These are phyloP conservation scores for Pseudevernia furfuracea DNA, from an alignment of 495 filamentous ascomycete species.

Conservation along the genomic window DNA sequence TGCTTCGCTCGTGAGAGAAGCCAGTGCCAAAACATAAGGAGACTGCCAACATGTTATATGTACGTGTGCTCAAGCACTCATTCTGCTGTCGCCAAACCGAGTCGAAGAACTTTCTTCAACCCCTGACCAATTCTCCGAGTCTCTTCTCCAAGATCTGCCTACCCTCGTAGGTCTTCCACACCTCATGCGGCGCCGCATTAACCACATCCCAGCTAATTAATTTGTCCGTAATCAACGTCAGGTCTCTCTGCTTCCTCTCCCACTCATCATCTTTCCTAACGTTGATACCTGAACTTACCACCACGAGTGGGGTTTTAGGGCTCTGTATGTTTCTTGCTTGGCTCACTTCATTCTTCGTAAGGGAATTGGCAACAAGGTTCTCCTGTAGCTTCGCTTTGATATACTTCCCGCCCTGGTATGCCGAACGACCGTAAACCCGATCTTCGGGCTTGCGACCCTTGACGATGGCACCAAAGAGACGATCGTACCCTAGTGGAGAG, in stretches of 20 bases:
- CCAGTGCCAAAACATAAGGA: constrained; percentile 1
- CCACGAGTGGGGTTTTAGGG: constrained; percentile 59
- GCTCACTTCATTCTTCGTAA: constrained; percentile 73
- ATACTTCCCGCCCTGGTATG: constrained; percentile 70
- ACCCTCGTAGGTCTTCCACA: constrained; percentile 69
- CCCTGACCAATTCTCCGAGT: constrained; percentile 49
- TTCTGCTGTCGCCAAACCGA: not conserved
- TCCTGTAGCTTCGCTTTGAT: constrained; percentile 91
- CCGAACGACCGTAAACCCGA: constrained; percentile 67
- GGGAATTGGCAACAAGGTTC: constrained; percentile 72
- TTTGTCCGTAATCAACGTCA: constrained; percentile 69
- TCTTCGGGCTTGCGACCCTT: constrained; percentile 72
- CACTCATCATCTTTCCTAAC: constrained; percentile 54
- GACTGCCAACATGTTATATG: constrained; percentile 1
- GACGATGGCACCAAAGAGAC: constrained; percentile 69
- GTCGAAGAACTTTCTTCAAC: not conserved
- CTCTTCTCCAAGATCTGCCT: constrained; percentile 62
- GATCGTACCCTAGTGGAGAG: constrained; percentile 76
- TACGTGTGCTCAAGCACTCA: not conserved
- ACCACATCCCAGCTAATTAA: constrained; percentile 82
- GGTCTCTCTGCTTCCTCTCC: constrained; percentile 71
- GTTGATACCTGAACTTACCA: constrained; percentile 75
- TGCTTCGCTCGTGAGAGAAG: not conserved
- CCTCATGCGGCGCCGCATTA: constrained; percentile 71
- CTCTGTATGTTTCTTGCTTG: constrained; percentile 70